Percentiles rank a stretch among this genome's conserved stretches.
Conservation (phyloP, 129 eudicot species). For the Artemisia argyi region DNA sequence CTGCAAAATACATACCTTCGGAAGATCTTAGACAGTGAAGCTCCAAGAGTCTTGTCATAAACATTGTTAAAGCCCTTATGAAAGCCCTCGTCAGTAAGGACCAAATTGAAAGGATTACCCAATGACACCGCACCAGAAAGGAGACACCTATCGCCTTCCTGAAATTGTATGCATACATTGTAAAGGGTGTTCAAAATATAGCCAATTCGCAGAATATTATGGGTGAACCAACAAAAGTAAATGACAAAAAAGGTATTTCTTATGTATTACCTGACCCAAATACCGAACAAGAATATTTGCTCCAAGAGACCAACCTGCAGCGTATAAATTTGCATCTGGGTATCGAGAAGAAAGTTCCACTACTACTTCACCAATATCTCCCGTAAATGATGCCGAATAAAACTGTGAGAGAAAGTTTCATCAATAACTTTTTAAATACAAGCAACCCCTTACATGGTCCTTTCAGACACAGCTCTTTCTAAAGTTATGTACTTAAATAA, state of each 20-base stretch:
- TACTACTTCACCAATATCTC: conserved; percentile 82
- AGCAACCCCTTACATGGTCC: too few relatives aligned
- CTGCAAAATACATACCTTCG: conserved; percentile 36
- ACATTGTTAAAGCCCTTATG: conserved; percentile 79
- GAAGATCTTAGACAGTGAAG: conserved; percentile 72
- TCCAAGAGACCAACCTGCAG: conserved; percentile 97
- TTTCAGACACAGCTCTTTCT: too few relatives aligned
- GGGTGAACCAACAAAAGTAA: too few relatives aligned
- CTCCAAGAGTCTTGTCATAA: conserved; percentile 78
- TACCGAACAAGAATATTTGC: conserved; percentile 93
- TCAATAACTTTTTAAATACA: background rate
- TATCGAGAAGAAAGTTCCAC: conserved; percentile 60
- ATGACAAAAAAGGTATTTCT: too few relatives aligned
- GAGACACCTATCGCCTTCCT: conserved; percentile 70
- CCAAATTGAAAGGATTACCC: conserved; percentile 92
- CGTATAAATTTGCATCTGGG: conserved; percentile 80
- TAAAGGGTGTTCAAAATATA: background rate
- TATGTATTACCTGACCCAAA: conserved; percentile 64
- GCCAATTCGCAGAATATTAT: too few relatives aligned
- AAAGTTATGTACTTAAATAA: too few relatives aligned
- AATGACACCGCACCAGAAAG: conserved; percentile 98
- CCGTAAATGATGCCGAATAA: conserved; percentile 86
- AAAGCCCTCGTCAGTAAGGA: conserved; percentile 82
- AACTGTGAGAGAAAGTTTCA: conserved; percentile 51
- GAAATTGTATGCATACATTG: conserved; percentile 24